These are phyloP conservation scores for Coemansia sp. DNA, from an alignment of 192 early-diverging fungal genomes.

Conservation along the genomic window DNA sequence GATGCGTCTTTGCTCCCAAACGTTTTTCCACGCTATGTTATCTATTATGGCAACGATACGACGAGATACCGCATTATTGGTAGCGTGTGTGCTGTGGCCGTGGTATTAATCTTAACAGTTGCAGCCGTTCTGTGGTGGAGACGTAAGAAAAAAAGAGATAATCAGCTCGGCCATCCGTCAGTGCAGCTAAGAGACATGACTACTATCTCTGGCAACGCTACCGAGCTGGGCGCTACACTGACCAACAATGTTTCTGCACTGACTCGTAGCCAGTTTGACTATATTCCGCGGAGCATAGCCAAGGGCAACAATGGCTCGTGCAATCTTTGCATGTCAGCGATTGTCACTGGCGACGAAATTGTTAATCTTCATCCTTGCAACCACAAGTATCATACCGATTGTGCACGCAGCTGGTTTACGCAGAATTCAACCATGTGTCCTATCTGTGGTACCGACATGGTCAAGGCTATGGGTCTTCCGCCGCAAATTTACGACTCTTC, in stretches of 20 bases:
- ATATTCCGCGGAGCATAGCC: conserved; percentile 25
- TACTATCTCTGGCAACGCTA: not conserved
- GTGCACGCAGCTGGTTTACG: conserved; percentile 34
- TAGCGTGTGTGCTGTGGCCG: conserved; percentile 8
- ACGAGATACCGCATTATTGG: conserved; percentile 8
- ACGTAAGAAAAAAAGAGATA: conserved; percentile 3
- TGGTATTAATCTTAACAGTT: not conserved
- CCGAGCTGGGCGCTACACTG: not conserved
- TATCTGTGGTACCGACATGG: conserved; percentile 35
- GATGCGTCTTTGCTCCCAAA: no score
- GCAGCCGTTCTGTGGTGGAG: conserved; percentile 1
- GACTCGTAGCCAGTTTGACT: conserved; percentile 31
- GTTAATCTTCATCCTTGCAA: conserved; percentile 32
- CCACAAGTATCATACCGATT: conserved; percentile 39
- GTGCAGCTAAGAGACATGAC: not conserved
- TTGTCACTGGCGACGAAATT: conserved; percentile 18
- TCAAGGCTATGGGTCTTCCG: conserved; percentile 22
- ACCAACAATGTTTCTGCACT: conserved; percentile 20
- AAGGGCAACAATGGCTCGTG: conserved; percentile 26
- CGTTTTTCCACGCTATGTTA: not conserved
- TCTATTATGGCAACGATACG: not conserved
- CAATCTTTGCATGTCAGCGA: conserved; percentile 27
- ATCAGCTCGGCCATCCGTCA: not conserved
- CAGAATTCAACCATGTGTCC: conserved; percentile 40
- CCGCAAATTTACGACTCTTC: conserved; percentile 1